Evolutionary conservation across 176 grass and related monocot species (phyloP).

Genomic region (Zea mays): DNA sequence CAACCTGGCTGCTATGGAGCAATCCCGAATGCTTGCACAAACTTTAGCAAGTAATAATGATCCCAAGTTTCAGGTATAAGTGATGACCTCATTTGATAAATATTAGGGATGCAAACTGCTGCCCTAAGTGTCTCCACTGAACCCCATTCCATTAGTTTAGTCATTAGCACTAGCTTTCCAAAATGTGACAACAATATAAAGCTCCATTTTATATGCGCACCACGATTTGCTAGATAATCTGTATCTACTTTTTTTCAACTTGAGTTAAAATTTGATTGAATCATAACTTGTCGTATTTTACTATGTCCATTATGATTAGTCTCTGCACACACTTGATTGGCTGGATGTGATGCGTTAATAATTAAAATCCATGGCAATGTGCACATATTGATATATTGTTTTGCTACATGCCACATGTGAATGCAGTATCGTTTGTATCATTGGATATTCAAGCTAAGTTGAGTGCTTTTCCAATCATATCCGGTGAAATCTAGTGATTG

Average conservation of each 20-base stretch:
- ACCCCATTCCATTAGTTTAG: background rate
- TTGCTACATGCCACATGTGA: constrained; percentile 21
- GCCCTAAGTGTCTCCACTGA: too few species aligned
- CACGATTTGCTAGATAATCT: constrained; percentile 12
- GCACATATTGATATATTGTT: background rate
- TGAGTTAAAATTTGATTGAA: constrained; percentile 33
- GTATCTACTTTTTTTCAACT: constrained; percentile 2
- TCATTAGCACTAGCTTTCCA: background rate
- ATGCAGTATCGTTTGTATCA: background rate
- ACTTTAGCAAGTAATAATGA: constrained; percentile 84
- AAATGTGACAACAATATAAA: background rate
- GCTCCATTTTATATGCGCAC: constrained; percentile 25
- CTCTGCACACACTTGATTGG: background rate
- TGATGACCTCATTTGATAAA: constrained; percentile 22
- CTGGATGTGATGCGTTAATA: background rate
- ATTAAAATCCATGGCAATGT: constrained; percentile 1
- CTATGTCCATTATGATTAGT: background rate
- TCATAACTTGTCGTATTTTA: constrained; percentile 27
- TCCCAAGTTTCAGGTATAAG: constrained; percentile 94
- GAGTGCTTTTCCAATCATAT: background rate
- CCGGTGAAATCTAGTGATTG: background rate
- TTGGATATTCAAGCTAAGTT: background rate
- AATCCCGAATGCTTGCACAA: constrained; percentile 91
- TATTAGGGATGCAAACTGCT: background rate
- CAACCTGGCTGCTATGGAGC: constrained; percentile 81